Percentiles rank a stretch among this genome's conserved stretches.
These are phyloP conservation scores for Zancudomyces culisetae DNA, from an alignment of 371 early-diverging fungal species.

Conservation along the genomic window DNA sequence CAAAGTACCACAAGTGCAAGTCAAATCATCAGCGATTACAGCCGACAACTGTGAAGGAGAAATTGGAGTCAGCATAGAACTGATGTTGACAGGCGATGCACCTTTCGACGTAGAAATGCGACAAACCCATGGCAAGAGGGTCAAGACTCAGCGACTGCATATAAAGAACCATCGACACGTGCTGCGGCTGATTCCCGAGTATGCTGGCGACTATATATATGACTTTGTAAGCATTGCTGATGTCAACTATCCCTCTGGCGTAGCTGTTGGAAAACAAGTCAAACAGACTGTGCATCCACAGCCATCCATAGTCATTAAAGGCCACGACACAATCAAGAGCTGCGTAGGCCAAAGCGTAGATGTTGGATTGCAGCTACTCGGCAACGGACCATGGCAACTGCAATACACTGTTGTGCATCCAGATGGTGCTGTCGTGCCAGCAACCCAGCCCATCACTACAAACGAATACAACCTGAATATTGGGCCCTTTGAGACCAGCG, in stretches of 20 bases:
- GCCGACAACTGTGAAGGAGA: slow-evolving; percentile 21
- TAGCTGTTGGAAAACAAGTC: slow-evolving; percentile 5
- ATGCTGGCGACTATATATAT: slow-evolving; percentile 18
- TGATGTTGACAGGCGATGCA: slow-evolving; percentile 17
- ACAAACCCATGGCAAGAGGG: slow-evolving; percentile 11
- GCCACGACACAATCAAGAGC: slow-evolving; percentile 2
- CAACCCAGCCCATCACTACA: slow-evolving; percentile 4
- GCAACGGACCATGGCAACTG: slow-evolving; percentile 22
- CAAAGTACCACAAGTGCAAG: slow-evolving; percentile 6
- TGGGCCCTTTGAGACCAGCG: slow-evolving; percentile 11
- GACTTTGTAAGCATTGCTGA: slow-evolving; percentile 21
- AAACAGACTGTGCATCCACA: slow-evolving; percentile 19
- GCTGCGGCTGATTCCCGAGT: slow-evolving; percentile 13
- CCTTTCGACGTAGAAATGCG: slow-evolving; percentile 19
- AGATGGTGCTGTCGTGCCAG: slow-evolving; percentile 5
- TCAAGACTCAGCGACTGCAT: slow-evolving; percentile 11
- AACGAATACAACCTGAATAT: slow-evolving; percentile 8
- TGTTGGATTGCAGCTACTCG: slow-evolving; percentile 14
- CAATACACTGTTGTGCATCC: slow-evolving; percentile 12
- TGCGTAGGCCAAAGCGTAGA: slow-evolving; percentile 13
- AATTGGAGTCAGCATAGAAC: slow-evolving; percentile 17
- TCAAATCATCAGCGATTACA: slow-evolving; percentile 12
- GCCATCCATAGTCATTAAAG: slow-evolving; percentile 13
- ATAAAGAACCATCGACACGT: slow-evolving; percentile 14
- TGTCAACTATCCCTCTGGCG: slow-evolving; percentile 21